phyloP scores from a whole-genome alignment of 176 grass and related monocot species.

The Musa beccarii region DNA sequence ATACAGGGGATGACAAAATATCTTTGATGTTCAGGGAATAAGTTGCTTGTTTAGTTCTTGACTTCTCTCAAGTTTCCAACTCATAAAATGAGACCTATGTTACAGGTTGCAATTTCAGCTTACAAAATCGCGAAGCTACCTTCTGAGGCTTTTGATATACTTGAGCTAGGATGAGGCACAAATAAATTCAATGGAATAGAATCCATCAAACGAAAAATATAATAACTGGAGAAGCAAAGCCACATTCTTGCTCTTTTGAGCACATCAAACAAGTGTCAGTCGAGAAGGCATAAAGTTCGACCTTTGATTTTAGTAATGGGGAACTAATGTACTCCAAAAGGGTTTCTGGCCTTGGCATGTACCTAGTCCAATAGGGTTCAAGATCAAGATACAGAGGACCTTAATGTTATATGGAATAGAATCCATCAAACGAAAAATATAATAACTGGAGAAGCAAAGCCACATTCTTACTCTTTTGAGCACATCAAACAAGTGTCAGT shows the following conservation, averaged over 20 bases:
- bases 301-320: neutral
- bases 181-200: neutral
- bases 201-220: neutral
- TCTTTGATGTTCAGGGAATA: neutral
- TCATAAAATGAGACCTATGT: neutral
- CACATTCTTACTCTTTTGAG: neutral
- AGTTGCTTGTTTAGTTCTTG: neutral
- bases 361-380: neutral
- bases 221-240: neutral
- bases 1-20: too few species aligned
- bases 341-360: neutral
- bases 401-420: neutral
- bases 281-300: neutral
- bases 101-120: neutral
- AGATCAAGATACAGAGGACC: neutral
- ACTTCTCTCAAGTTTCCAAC: neutral
- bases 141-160: too few species aligned
- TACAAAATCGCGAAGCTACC: neutral
- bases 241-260: neutral
- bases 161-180: neutral
- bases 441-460: neutral
- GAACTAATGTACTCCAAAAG: neutral
- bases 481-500: neutral
- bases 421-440: neutral
- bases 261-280: neutral